phyloP scores from a whole-genome alignment of 2,329 filamentous ascomycete genomes.

The Cercospora nicotianae region DNA sequence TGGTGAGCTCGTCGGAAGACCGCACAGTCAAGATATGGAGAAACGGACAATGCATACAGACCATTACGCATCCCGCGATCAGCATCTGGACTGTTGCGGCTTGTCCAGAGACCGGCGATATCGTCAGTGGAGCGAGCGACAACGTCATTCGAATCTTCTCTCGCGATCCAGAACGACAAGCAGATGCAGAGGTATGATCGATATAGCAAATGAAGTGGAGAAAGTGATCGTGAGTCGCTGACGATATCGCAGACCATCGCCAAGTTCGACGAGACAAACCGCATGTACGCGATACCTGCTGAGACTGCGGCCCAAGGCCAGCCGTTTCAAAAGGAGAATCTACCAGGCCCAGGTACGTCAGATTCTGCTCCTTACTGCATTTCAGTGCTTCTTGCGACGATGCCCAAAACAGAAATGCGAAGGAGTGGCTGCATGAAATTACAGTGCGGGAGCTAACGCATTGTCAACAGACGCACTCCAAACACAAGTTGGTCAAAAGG shows the following conservation, averaged over 20 bases:
- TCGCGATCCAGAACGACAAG: conserved; percentile 66
- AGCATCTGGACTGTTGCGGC: conserved; percentile 94
- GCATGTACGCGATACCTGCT: conserved; percentile 40
- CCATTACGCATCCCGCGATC: conserved; percentile 94
- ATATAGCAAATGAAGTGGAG: not conserved
- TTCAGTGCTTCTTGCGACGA: not conserved
- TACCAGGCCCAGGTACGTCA: conserved; percentile 66
- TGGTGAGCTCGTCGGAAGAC: conserved; percentile 91
- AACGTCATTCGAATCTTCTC: conserved; percentile 82
- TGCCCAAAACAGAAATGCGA: not conserved
- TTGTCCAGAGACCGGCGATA: conserved; percentile 79
- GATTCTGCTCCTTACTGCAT: conserved; percentile 9
- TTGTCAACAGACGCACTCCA: conserved; percentile 67
- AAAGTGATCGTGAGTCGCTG: not conserved
- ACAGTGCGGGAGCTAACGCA: not conserved
- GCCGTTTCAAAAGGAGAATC: conserved; percentile 82
- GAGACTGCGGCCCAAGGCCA: conserved; percentile 66
- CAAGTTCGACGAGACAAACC: conserved; percentile 71
- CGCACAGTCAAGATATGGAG: conserved; percentile 90
- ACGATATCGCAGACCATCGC: conserved; percentile 48
- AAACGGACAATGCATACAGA: conserved; percentile 80
- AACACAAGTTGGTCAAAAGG: conserved; percentile 83
- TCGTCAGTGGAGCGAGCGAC: conserved; percentile 91
- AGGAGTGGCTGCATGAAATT: not conserved
- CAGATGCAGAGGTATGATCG: conserved; percentile 59